Percentiles rank a stretch among this genome's conserved stretches.
Evolutionary conservation across 2,329 filamentous ascomycete genomes (phyloP).

Genomic region (Neobulgaria alba): DNA sequence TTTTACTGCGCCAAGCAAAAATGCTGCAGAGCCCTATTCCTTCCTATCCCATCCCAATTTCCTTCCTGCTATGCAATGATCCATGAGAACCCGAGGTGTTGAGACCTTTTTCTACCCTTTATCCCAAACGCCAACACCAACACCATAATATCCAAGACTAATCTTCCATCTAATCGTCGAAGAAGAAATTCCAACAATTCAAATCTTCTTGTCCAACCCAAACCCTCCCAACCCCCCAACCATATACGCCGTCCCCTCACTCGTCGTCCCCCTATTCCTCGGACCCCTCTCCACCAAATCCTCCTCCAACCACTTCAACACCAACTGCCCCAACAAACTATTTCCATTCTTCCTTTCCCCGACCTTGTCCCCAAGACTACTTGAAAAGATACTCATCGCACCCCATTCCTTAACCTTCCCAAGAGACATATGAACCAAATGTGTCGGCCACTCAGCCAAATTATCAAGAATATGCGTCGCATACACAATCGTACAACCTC

Average conservation of each 20-base stretch:
- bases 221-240: slow-evolving; percentile 55
- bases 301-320: slow-evolving; percentile 76
- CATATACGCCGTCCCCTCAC: slow-evolving; percentile 41
- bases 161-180: neutral
- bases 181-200: neutral
- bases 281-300: slow-evolving; percentile 76
- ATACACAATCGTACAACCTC: slow-evolving; percentile 89
- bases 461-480: slow-evolving; percentile 97
- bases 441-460: slow-evolving; percentile 86
- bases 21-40: too few relatives aligned
- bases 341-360: slow-evolving; percentile 52
- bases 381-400: slow-evolving; percentile 37
- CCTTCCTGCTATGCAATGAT: too few relatives aligned
- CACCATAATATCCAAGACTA: slow-evolving; percentile 3
- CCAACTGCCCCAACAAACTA: slow-evolving; percentile 76
- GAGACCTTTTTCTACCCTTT: slow-evolving; percentile 13
- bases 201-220: slow-evolving; percentile 36
- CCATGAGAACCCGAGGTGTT: slow-evolving; percentile 17
- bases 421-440: slow-evolving; percentile 91
- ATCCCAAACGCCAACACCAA: neutral
- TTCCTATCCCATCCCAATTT: too few relatives aligned
- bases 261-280: slow-evolving; percentile 38
- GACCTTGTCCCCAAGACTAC: slow-evolving; percentile 60
- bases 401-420: slow-evolving; percentile 86
- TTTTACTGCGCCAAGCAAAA: too few relatives aligned